These are phyloP conservation scores for Claviceps spartinae DNA, from an alignment of 2,329 filamentous ascomycete species.

Conservation along the genomic window DNA sequence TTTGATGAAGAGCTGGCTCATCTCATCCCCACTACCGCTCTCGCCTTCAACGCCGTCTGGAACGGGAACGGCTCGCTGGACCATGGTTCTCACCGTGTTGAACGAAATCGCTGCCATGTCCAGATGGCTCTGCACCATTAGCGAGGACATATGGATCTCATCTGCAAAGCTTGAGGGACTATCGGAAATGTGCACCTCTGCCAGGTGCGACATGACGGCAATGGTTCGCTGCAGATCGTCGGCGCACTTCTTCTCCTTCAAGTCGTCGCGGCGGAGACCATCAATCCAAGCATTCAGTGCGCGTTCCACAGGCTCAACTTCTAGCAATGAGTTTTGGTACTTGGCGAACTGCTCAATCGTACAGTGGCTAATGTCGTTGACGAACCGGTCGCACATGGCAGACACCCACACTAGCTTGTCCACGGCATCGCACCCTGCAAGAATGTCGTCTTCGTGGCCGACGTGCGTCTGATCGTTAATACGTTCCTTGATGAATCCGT, in stretches of 20 bases:
- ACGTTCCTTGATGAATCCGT: conserved; percentile 65
- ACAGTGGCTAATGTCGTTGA: conserved; percentile 66
- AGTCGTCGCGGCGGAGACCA: conserved; percentile 64
- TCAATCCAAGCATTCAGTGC: conserved; percentile 84
- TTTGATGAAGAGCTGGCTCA: conserved; percentile 51
- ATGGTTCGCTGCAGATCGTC: conserved; percentile 73
- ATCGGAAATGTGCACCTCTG: conserved; percentile 61
- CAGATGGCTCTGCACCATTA: conserved; percentile 66
- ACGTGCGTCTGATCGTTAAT: conserved; percentile 53
- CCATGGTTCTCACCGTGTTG: conserved; percentile 47
- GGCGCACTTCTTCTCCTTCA: conserved; percentile 73
- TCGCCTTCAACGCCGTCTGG: conserved; percentile 13
- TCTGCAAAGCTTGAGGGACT: conserved; percentile 63
- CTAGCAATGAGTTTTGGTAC: conserved; percentile 69
- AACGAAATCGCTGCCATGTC: conserved; percentile 63
- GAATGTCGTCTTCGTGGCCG: conserved; percentile 63
- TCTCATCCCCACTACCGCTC: conserved; percentile 41
- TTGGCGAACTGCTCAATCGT: conserved; percentile 63
- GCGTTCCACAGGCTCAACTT: conserved; percentile 83
- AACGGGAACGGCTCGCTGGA: conserved; percentile 48
- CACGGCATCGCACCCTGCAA: conserved; percentile 66
- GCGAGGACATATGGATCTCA: conserved; percentile 62
- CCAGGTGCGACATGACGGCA: conserved; percentile 74
- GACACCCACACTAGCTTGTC: conserved; percentile 79
- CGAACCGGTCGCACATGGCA: conserved; percentile 72